Evolutionary conservation across 352 stramenopile genomes (phyloP).

Genomic region (Globisporangium cylindrosporum): DNA sequence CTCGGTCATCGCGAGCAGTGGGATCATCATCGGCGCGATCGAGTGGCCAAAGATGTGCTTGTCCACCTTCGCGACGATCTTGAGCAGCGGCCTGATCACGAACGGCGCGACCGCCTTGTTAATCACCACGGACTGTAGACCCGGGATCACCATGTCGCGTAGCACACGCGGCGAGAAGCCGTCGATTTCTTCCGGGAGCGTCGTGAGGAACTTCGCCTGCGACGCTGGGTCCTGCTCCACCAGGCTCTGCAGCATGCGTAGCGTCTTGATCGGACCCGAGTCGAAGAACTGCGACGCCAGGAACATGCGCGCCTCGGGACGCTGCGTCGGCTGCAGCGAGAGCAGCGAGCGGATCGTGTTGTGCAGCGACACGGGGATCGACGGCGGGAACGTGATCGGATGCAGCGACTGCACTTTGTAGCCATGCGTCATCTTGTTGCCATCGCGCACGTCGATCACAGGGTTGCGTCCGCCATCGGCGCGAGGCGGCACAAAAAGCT

Average conservation of each 20-base stretch:
- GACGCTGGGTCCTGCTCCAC: slow-evolving; percentile 80
- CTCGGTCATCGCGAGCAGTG: slow-evolving; percentile 78
- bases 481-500: slow-evolving; percentile 79
- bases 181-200: slow-evolving; percentile 67
- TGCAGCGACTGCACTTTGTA: slow-evolving; percentile 90
- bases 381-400: slow-evolving; percentile 75
- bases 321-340: slow-evolving; percentile 55
- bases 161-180: slow-evolving; percentile 75
- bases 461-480: slow-evolving; percentile 78
- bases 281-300: slow-evolving; percentile 86
- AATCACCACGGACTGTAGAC: slow-evolving; percentile 74
- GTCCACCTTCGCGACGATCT: slow-evolving; percentile 86
- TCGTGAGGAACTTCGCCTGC: slow-evolving; percentile 80
- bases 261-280: slow-evolving; percentile 80
- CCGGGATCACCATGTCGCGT: slow-evolving; percentile 83
- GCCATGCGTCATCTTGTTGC: slow-evolving; percentile 87
- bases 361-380: slow-evolving; percentile 75
- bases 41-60: slow-evolving; percentile 79
- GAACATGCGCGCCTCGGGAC: slow-evolving; percentile 68
- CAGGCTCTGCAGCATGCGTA: slow-evolving; percentile 74
- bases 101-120: slow-evolving; percentile 87
- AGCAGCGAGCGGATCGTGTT: slow-evolving; percentile 84
- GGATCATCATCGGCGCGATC: slow-evolving; percentile 81
- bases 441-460: slow-evolving; percentile 78
- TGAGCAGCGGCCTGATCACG: slow-evolving; percentile 84